phyloP scores from a whole-genome alignment of 257 asterid genomes.

The Eucommia ulmoides region DNA sequence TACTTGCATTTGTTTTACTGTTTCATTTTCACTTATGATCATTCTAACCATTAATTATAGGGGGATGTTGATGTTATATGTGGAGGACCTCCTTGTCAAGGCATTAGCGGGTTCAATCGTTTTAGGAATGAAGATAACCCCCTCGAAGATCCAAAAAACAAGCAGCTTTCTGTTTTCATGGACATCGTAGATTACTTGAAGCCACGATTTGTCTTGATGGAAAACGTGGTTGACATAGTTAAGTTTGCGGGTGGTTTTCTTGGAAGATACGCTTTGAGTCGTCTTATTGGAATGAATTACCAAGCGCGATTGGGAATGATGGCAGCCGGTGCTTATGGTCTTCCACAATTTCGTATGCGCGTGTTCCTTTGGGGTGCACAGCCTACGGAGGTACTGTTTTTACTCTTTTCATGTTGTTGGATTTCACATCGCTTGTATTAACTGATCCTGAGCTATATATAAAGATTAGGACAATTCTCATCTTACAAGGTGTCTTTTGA shows the following conservation, averaged over 20 bases:
- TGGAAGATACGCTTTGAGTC: conserved; percentile 67
- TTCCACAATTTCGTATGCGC: conserved; percentile 79
- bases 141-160: conserved; percentile 45
- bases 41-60: conserved; percentile 15
- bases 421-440: background rate
- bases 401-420: background rate
- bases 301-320: conserved; percentile 73
- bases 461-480: too few species aligned
- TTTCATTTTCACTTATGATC: background rate
- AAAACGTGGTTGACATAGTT: conserved; percentile 68
- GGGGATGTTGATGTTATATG: conserved; percentile 73
- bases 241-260: conserved; percentile 52
- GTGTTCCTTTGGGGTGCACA: conserved; percentile 82
- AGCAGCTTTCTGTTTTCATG: conserved; percentile 56
- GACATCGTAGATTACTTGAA: conserved; percentile 42
- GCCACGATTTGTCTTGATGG: conserved; percentile 73
- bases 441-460: background rate
- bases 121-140: conserved; percentile 43
- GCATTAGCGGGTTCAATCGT: conserved; percentile 79
- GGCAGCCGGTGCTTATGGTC: conserved; percentile 86
- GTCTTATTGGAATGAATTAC: conserved; percentile 51
- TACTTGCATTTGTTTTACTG: too few species aligned
- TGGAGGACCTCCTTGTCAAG: conserved; percentile 98
- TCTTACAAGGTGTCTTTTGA: too few species aligned
- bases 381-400: conserved; percentile 39